Evolutionary conservation across 345 rosid species (phyloP), one percentile per base, ranked within the genome.

Genomic region (sweet orange (Citrus sinensis)): DNA sequence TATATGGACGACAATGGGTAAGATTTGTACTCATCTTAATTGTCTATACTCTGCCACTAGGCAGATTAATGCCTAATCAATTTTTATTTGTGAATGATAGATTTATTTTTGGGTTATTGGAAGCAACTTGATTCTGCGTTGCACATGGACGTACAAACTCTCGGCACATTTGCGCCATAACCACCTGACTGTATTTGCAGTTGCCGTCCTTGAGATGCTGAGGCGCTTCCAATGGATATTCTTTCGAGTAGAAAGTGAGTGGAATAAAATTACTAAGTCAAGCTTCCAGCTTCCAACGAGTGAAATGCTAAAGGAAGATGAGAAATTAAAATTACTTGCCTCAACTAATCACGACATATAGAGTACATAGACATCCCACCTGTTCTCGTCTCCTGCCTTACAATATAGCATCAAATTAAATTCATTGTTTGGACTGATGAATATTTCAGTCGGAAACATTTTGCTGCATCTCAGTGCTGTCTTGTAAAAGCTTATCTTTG

Each of bases 131-230:
- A 88, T 97, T 70, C 82, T 94, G 72, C 93, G 99, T 6, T 94
- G 98, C 76, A 86, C 97, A 4, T 97, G 98, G 98, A 97, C 99
- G 1, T 94, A 94, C 89, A 97, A 97, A 80, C 87, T 93, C 56
- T 94, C 99, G 2, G 97, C 98, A 61, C 98, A 94, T 89, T 92
- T 94, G 73, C 94, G 98, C 61, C 98, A 93, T 75, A 94, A 97
- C 76, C 91, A 97, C 84, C 85, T 92, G 42, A 97, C 95, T 0
- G 86, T 92, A 67, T 97, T 97, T 75, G 40, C 89, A 34, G 74
- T 94, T 14, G 82, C 90, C 0, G 84, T 89, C 14, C 76, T 96
- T 87, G 99, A 96, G 89, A 92, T 94, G 78, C 74, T 94, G 70
- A 88, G 97, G 64, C 87, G 99, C 5, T 93, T 94, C 83, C 99